Evolutionary conservation across 2,329 filamentous ascomycete genomes (phyloP).

Genomic region (Penicillium sp.): DNA sequence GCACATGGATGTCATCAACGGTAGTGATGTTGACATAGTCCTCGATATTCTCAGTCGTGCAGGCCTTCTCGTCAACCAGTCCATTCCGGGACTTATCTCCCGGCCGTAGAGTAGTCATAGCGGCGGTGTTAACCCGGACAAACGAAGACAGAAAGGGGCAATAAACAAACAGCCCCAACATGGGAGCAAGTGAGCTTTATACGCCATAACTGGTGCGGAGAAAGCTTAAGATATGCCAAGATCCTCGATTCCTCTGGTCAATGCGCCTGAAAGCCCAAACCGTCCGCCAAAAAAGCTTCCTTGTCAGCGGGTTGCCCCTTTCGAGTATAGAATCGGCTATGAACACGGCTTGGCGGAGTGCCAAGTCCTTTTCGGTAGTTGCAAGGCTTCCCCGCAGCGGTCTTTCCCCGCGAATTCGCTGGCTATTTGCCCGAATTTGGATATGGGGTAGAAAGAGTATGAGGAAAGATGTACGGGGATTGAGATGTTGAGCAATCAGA

Average conservation of each 20-base stretch:
- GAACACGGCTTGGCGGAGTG: neutral
- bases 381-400: neutral
- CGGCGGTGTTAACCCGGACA: neutral
- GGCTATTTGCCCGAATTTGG: neutral
- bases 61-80: neutral
- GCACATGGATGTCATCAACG: slow-evolving; percentile 32
- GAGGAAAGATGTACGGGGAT: neutral
- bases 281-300: neutral
- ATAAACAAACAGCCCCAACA: neutral
- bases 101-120: neutral
- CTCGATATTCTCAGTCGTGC: neutral
- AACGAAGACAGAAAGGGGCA: neutral
- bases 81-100: neutral
- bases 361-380: neutral
- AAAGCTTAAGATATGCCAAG: neutral
- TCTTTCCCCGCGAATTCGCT: neutral
- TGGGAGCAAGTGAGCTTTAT: neutral
- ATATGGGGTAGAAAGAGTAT: neutral
- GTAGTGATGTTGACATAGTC: slow-evolving; percentile 17
- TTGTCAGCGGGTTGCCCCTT: neutral
- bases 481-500: neutral
- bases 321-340: neutral
- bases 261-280: neutral
- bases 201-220: neutral
- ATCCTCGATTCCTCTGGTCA: neutral